phyloP scores from a whole-genome alignment of 805 yeast species.

The Vanderwaltozyma tropicalis region DNA sequence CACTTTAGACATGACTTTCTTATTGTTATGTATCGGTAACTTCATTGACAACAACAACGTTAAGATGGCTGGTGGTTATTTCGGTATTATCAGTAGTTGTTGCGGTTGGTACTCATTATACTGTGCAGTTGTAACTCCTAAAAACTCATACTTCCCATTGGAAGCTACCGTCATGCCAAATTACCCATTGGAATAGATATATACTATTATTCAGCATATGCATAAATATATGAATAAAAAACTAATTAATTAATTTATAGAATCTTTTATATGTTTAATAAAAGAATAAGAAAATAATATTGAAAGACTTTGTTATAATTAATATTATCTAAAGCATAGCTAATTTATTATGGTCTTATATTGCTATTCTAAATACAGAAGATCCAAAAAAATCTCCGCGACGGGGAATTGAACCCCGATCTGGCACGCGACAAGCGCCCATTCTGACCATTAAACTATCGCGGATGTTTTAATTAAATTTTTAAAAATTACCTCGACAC shows the following conservation, averaged over 20 bases:
- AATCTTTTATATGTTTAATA: too few relatives aligned
- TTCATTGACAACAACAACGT: slow-evolving; percentile 37
- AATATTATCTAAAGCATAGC: too few relatives aligned
- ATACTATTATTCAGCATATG: not conserved
- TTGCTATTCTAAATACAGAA: too few relatives aligned
- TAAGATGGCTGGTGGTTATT: slow-evolving; percentile 50
- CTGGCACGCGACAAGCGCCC: slow-evolving; percentile 5
- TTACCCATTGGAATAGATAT: slow-evolving; percentile 27
- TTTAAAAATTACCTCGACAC: not conserved
- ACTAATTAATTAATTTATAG: too few relatives aligned
- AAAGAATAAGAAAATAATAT: too few relatives aligned
- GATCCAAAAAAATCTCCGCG: slow-evolving; percentile 1
- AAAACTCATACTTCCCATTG: slow-evolving; percentile 48
- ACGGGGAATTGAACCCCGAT: slow-evolving; percentile 5
- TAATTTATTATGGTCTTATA: too few relatives aligned
- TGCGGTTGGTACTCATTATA: slow-evolving; percentile 55
- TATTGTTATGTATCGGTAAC: slow-evolving; percentile 40
- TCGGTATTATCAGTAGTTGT: slow-evolving; percentile 46
- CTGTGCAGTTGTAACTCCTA: slow-evolving; percentile 48
- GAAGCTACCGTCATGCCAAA: slow-evolving; percentile 46
- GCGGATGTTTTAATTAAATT: slow-evolving; percentile 3
- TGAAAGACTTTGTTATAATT: too few relatives aligned
- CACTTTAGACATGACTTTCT: slow-evolving; percentile 44
- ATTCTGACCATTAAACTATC: slow-evolving; percentile 12
- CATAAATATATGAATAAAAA: too few relatives aligned